Base-by-base conservation (phyloP, 495 filamentous ascomycete genomes). In the Clohesyomyces aquaticus region DNA sequence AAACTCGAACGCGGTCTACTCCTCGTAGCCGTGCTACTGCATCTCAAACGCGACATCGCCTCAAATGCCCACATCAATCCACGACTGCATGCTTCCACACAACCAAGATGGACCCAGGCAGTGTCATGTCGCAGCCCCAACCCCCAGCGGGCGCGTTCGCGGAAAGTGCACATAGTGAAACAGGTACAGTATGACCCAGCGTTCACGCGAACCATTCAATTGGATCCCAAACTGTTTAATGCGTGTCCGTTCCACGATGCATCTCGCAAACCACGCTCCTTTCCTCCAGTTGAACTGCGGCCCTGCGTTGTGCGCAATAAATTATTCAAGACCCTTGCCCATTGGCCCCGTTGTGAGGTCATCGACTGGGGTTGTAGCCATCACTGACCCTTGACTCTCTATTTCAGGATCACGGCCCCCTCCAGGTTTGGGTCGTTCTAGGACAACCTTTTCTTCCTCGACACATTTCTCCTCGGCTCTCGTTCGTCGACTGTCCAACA, bases 321-420 rank as follows among this genome's bases (percentile, higher is more conserved):
- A n/a, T n/a, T n/a, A n/a, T n/a, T n/a, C n/a, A n/a, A n/a, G 43
- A n/a, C 43, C 55, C 22, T n/a, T 23, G 16, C 16, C 28, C 41
- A 3, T 25, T 14, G 18, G 41, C 10, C 41, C 4, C 21, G 18
- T 14, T 46, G 59, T 61, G 59, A 61, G 59, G 59, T 61, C 59
- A 61, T 61, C 59, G 59, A 61, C 59, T n/a, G 35, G 59, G 59
- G 59, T 61, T 4, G 27, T 56, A 38, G 32, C 14, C 32, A 38
- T 38, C 32, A 38, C 19, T 47, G 32, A 56, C 53, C 53, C 32
- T 14, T 6, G 14, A 56, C 23, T 41, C 14, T 6, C 32, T 38
- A 38, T 38, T 38, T 38, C 32, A 38, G 14, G 32, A 38, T 14
- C 14, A 38, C 21, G 28, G 22, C 23, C 32, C 29, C 26, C 53